phyloP scores from a whole-genome alignment of 176 grass and related monocot species.

The Oryza meyeriana region DNA sequence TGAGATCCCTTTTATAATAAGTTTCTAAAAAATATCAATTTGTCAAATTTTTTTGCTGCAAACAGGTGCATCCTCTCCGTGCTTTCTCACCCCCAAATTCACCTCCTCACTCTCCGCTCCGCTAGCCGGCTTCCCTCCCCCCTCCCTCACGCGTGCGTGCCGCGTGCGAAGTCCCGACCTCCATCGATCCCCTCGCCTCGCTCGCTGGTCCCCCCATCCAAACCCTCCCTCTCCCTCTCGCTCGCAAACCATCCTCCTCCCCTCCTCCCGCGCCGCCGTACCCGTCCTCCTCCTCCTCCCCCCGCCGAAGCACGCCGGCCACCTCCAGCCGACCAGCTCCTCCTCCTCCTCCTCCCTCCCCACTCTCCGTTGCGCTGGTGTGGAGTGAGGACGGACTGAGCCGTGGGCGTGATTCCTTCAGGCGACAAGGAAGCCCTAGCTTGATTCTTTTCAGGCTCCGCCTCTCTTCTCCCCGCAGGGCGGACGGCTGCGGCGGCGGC shows the following conservation, averaged over 20 bases:
- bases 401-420: neutral
- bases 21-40: too few relatives aligned
- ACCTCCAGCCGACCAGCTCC: neutral
- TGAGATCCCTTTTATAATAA: too few relatives aligned
- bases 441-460: neutral
- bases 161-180: neutral
- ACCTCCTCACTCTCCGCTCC: too few relatives aligned
- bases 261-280: neutral
- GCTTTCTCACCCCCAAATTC: too few relatives aligned
- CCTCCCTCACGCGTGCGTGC: too few relatives aligned
- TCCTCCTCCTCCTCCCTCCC: neutral
- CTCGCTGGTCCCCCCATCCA: too few relatives aligned
- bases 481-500: neutral
- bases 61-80: too few relatives aligned
- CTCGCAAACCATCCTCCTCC: neutral
- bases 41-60: too few relatives aligned
- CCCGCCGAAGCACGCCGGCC: neutral
- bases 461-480: neutral
- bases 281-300: neutral
- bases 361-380: neutral
- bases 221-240: neutral
- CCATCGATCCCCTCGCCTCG: too few relatives aligned
- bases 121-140: too few relatives aligned
- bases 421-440: neutral
- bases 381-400: too few relatives aligned